A percentile compares a stretch with the other conserved stretches of the same genome.
Conservation (phyloP, 2,329 filamentous ascomycete species). For the Aspergillus fischeri region DNA sequence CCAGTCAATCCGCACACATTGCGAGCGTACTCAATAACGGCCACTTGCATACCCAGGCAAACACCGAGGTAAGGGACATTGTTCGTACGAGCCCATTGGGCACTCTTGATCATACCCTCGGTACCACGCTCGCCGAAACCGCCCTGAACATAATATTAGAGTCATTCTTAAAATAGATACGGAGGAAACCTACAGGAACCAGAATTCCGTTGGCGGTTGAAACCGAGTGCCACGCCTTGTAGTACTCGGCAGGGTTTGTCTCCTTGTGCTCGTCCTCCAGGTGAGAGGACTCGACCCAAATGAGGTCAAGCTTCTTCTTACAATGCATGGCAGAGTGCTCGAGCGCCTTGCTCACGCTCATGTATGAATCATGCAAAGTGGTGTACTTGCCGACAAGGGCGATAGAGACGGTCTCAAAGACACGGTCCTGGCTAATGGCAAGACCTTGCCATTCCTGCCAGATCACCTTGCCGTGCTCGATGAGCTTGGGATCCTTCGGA, state of each 20-base stretch:
- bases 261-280: constrained; percentile 65
- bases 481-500: constrained; percentile 49
- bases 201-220: constrained; percentile 58
- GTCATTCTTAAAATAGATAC: background rate
- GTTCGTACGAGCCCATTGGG: constrained; percentile 81
- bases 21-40: constrained; percentile 83
- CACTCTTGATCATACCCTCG: constrained; percentile 83
- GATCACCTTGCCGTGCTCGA: constrained; percentile 61
- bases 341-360: constrained; percentile 77
- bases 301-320: constrained; percentile 69
- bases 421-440: constrained; percentile 62
- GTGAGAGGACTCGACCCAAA: constrained; percentile 80
- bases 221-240: constrained; percentile 80
- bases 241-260: constrained; percentile 66
- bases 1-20: constrained; percentile 63
- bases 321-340: constrained; percentile 91
- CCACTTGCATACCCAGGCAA: constrained; percentile 88
- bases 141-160: constrained; percentile 36
- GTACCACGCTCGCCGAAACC: constrained; percentile 80
- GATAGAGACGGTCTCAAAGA: constrained; percentile 69
- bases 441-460: constrained; percentile 76
- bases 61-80: constrained; percentile 82
- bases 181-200: constrained; percentile 40
- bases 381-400: constrained; percentile 92
- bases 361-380: constrained; percentile 77